Conservation (phyloP, 2,329 filamentous ascomycete genomes). For the Arthrobotrys megalospora region DNA sequence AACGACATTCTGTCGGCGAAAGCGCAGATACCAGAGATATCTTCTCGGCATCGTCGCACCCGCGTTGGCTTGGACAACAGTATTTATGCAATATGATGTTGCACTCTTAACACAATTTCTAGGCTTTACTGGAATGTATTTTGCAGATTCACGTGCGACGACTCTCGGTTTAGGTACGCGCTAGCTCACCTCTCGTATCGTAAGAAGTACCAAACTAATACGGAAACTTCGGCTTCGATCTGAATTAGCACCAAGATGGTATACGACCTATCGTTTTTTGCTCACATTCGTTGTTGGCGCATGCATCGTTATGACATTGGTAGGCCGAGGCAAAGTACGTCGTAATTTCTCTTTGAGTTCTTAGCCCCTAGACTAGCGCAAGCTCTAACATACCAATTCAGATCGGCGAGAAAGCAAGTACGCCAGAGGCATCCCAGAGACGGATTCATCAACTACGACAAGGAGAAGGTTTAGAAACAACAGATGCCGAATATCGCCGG, state of each 20-base stretch:
- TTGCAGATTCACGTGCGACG: slow-evolving; percentile 82
- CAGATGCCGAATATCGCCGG: slow-evolving; percentile 49
- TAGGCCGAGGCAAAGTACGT: slow-evolving; percentile 84
- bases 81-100: slow-evolving; percentile 83
- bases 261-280: slow-evolving; percentile 89
- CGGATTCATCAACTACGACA: slow-evolving; percentile 59
- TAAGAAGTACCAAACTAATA: neutral
- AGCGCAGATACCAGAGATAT: slow-evolving; percentile 77
- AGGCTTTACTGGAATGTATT: slow-evolving; percentile 88
- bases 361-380: neutral
- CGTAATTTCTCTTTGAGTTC: neutral
- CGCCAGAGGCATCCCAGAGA: slow-evolving; percentile 29
- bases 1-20: neutral
- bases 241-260: slow-evolving; percentile 79
- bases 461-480: slow-evolving; percentile 53
- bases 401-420: slow-evolving; percentile 58
- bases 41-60: slow-evolving; percentile 85
- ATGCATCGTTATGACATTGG: slow-evolving; percentile 83
- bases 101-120: slow-evolving; percentile 88
- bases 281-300: slow-evolving; percentile 90
- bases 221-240: neutral
- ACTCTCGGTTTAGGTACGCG: slow-evolving; percentile 76
- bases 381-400: slow-evolving; percentile 10
- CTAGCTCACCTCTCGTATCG: too few relatives aligned
- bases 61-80: slow-evolving; percentile 87